Conservation (phyloP, 1,139 yeast species). For the Arxiozyma slooffiae region DNA sequence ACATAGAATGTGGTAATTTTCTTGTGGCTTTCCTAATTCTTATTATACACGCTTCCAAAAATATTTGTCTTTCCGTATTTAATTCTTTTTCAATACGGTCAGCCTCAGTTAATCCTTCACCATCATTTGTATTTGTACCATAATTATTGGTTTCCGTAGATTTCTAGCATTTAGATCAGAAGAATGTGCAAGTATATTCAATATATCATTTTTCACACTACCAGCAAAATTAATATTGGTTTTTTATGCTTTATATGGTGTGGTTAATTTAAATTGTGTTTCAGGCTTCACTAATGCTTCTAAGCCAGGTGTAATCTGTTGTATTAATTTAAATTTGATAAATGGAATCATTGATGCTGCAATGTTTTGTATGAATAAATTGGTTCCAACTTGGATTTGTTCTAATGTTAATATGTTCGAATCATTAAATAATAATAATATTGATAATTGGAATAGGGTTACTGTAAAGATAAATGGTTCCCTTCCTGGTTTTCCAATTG, state of each 20-base stretch:
- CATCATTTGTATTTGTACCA: neutral
- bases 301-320: constrained; percentile 51
- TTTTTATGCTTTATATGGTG: constrained; percentile 77
- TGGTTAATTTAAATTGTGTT: constrained; percentile 63
- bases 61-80: constrained; percentile 76
- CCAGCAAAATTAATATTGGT: constrained; percentile 76
- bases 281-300: constrained; percentile 40
- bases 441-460: too few species aligned
- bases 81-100: constrained; percentile 79
- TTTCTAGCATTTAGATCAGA: too few species aligned
- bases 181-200: too few species aligned
- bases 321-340: constrained; percentile 65
- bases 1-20: constrained; percentile 62
- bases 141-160: too few species aligned
- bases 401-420: too few species aligned
- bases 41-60: constrained; percentile 86
- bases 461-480: too few species aligned
- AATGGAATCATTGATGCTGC: constrained; percentile 72
- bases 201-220: too few species aligned
- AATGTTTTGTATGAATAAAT: constrained; percentile 51
- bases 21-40: constrained; percentile 94
- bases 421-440: too few species aligned
- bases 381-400: too few species aligned
- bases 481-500: too few species aligned
- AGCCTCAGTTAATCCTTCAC: constrained; percentile 39